Evolutionary conservation across 352 stramenopile species (phyloP), one percentile per base, ranked within the genome.

Genomic region (Pythium pyrilobum): DNA sequence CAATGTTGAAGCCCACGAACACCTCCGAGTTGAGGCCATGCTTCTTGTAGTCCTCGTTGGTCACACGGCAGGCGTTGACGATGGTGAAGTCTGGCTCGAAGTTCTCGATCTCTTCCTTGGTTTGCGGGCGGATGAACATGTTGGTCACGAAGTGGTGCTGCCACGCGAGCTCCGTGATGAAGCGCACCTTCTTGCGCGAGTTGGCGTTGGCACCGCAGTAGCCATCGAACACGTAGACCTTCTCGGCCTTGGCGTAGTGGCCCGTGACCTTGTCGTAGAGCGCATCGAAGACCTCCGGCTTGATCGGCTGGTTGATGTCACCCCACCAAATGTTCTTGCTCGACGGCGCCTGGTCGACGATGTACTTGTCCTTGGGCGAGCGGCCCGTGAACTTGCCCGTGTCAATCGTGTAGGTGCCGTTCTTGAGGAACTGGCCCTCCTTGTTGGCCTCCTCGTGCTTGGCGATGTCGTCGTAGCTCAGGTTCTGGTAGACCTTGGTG

Each of bases 401-500:
- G 62, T 83, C 72, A 0, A 83, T 67, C 24, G 72, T 68, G 46
- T 80, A 83, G 62, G 72, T 83, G 63, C 71, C 72, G 56, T 83
- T 80, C n/a, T 69, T 67, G 23, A 70, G 59, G 36, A 77, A 80
- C 42, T 67, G 55, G 52, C 72, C 72, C 66, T 83, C 72, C 29
- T 78, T 65, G 68, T 74, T 65, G 48, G 80, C 56, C 24, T 80
- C 48, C 33, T 36, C 69, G 59, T 83, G 78, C 36, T 69, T 69
- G 24, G 80, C 51, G 63, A 80, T 83, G 68, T 77, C 80, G 48
- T 96, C 87, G 74, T 98, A 99, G 43, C 81, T 96, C 66, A 98
- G 64, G 73, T 99, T 99, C 62, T 85, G 87, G 81, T 96, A 95
- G 47, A 99, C 81, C 56, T 91, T 94, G 48, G 86, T 81, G 24